phyloP scores from a whole-genome alignment of 352 stramenopile genomes.

The Hyaloperonospora arabidopsidis region DNA sequence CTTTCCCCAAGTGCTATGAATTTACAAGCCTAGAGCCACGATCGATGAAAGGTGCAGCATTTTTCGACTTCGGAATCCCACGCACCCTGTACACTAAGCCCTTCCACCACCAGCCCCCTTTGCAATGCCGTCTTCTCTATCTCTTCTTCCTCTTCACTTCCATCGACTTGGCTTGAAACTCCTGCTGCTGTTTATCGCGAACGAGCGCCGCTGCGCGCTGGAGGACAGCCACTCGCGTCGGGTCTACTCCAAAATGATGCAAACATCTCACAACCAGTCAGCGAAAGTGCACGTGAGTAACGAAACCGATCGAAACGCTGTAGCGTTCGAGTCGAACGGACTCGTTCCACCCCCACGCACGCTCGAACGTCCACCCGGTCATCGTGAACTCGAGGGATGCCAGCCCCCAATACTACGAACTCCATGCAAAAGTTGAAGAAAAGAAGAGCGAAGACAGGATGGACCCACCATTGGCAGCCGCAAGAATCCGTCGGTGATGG shows the following conservation, averaged over 20 bases:
- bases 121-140: too few species aligned
- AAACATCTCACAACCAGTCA: not conserved
- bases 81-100: too few species aligned
- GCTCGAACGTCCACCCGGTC: constrained; percentile 2
- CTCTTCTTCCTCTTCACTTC: constrained; percentile 2
- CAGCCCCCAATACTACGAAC: too few species aligned
- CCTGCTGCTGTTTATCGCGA: constrained; percentile 45
- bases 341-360: constrained; percentile 10
- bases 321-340: constrained; percentile 2
- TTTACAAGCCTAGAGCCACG: too few species aligned
- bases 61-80: too few species aligned
- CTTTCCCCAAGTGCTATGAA: too few species aligned
- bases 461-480: constrained; percentile 44
- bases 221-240: constrained; percentile 44
- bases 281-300: constrained; percentile 4
- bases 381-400: not conserved
- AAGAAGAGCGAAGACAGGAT: constrained; percentile 1
- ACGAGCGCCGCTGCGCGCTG: constrained; percentile 50
- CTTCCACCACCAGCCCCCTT: too few species aligned
- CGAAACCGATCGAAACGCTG: constrained; percentile 12
- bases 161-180: constrained; percentile 20
- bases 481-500: constrained; percentile 30
- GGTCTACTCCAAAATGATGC: constrained; percentile 24
- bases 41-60: too few species aligned
- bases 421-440: constrained; percentile 8